Percentiles rank a stretch among this genome's conserved stretches.
Conservation (phyloP, 2,329 filamentous ascomycete genomes). For the Hypoxylon sp. region DNA sequence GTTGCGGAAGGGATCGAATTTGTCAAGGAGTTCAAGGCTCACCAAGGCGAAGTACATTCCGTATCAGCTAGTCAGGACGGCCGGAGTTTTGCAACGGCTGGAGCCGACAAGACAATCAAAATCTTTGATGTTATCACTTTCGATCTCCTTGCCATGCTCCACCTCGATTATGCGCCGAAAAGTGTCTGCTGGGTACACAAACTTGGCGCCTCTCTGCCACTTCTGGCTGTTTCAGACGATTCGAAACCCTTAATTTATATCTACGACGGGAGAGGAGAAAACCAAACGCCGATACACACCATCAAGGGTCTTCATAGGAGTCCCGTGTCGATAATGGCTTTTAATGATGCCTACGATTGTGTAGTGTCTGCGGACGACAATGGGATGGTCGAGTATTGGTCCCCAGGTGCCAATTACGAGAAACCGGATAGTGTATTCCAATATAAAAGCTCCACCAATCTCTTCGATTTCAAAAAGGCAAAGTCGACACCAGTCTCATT, state of each 20-base stretch:
- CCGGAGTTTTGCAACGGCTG: constrained; percentile 91
- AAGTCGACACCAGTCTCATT: constrained; percentile 88
- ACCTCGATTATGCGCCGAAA: constrained; percentile 80
- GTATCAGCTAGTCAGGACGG: constrained; percentile 92
- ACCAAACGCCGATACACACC: constrained; percentile 80
- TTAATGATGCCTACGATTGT: constrained; percentile 90
- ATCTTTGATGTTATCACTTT: constrained; percentile 89
- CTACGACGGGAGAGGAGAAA: constrained; percentile 92
- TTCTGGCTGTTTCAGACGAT: constrained; percentile 87
- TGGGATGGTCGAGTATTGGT: constrained; percentile 98
- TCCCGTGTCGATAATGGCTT: constrained; percentile 87
- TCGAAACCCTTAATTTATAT: constrained; percentile 80
- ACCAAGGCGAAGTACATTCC: constrained; percentile 85
- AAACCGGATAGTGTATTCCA: constrained; percentile 94
- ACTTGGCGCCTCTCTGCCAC: constrained; percentile 87
- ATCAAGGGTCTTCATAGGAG: constrained; percentile 85
- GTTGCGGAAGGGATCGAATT: constrained; percentile 91
- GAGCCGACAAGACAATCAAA: constrained; percentile 83
- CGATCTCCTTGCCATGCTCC: constrained; percentile 86
- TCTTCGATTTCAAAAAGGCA: constrained; percentile 97
- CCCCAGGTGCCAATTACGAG: constrained; percentile 82
- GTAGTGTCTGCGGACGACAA: constrained; percentile 90
- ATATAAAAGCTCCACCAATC: constrained; percentile 92
- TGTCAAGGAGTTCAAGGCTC: constrained; percentile 96
- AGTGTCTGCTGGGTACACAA: constrained; percentile 94